These are phyloP conservation scores for Arthrobotrys pseudoclavata DNA, from an alignment of 2,329 filamentous ascomycete genomes.

Conservation along the genomic window DNA sequence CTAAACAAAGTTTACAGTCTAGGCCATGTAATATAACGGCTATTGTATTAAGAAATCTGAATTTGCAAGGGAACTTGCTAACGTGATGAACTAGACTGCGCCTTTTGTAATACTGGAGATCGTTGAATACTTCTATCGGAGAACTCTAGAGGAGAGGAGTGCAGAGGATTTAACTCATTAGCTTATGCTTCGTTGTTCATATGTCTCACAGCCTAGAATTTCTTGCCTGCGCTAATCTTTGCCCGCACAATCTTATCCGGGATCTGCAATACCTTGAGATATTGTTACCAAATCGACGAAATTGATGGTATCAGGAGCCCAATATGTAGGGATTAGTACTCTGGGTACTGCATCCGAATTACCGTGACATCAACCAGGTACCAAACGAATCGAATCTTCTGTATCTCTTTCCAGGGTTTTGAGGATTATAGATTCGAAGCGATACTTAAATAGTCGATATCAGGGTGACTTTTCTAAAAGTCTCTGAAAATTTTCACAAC, in stretches of 20 bases:
- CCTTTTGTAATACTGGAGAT: constrained; percentile 13
- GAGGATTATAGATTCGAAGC: neutral
- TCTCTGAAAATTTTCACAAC: constrained; percentile 7
- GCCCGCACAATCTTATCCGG: constrained; percentile 28
- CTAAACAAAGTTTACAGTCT: too few relatives aligned
- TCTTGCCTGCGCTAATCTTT: constrained; percentile 5
- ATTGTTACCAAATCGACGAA: constrained; percentile 21
- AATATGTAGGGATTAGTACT: neutral
- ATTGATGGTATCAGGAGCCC: neutral
- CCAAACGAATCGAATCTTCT: neutral
- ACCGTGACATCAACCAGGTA: constrained; percentile 23
- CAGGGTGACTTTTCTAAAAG: neutral
- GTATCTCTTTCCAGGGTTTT: neutral
- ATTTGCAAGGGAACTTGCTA: neutral
- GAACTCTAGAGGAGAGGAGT: neutral
- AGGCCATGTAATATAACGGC: neutral
- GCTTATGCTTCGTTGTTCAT: neutral
- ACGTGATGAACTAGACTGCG: neutral
- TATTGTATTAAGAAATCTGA: neutral
- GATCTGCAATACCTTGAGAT: constrained; percentile 22
- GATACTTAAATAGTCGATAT: constrained; percentile 6
- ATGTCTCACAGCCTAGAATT: constrained; percentile 55
- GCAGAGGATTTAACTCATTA: neutral
- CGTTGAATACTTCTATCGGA: neutral
- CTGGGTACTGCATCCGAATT: neutral